Evolutionary conservation across 768 basidiomycete species (phyloP), one percentile per base, ranked within the genome.

Genomic region (Rhizopogon roseolus): DNA sequence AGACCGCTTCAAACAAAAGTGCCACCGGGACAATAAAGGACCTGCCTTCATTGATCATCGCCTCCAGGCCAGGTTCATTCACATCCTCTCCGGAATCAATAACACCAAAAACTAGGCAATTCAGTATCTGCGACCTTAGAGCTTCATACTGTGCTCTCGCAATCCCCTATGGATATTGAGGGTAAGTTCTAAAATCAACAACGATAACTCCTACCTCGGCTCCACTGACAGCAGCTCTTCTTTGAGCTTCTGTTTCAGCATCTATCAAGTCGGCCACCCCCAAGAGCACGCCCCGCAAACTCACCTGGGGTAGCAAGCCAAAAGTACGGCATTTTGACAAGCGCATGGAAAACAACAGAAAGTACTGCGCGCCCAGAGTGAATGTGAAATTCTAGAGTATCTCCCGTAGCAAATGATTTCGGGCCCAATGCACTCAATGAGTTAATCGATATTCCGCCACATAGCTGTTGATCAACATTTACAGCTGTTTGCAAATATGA

Each of bases 11-110:
- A 45, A 28, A 54, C 25, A 14, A 49, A 19, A 32, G 42, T 54
- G 50, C 13, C 19, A 53, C 4, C 28, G 39, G n/a, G 44, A 2
- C 11, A 22, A 16, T 34, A 11, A 34, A 54, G 22, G 10, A 41
- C 68, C 5, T 52, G 89, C 93, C 90, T 72, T 80, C 75, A 9
- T 85, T 85, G 58, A 81, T 84, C 17, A 92, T 83, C 8, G 79
- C 85, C n/a, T 88, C 87, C 62, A 94, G 67, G 8, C 69, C 92
- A 39, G 95, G 80, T 36, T 91, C 89, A 62, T 95, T 93, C 13
- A 71, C 63, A 28, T 86, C 89, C 70, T 97, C 93, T 6, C 91
- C 91, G 67, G 95, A 97, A 66, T 96, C 93, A 51, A 97, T 94
- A 17, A 95, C 71, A 1, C 93, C 75, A 57, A 84, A 78, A 10